A percentile compares a stretch with the other conserved stretches of the same genome.
Conservation (phyloP, 495 filamentous ascomycete genomes). For the Talaromyces thailandensis region DNA sequence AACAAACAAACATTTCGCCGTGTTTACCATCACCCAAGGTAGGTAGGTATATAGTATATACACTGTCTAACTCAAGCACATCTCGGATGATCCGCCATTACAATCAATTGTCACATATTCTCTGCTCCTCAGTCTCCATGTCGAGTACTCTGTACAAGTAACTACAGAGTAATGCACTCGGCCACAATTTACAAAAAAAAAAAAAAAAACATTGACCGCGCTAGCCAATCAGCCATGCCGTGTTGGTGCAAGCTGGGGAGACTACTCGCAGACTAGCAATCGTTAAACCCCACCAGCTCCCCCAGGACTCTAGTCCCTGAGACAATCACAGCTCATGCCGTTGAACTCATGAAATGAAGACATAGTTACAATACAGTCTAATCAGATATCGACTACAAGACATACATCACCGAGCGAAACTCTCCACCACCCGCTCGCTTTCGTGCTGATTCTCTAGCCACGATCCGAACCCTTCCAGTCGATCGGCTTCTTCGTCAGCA, state of each 20-base stretch:
- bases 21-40: neutral
- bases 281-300: conserved; percentile 3
- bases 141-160: neutral
- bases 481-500: conserved; percentile 35
- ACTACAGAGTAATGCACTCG: no score
- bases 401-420: conserved; percentile 9
- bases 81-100: no score
- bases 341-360: no score
- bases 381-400: neutral
- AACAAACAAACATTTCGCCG: neutral
- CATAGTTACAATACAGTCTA: neutral
- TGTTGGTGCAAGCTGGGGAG: neutral
- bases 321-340: no score
- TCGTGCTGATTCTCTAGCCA: conserved; percentile 45
- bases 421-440: conserved; percentile 20
- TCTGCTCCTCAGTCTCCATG: neutral
- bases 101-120: neutral
- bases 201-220: neutral
- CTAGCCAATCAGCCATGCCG: conserved; percentile 2
- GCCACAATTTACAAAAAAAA: no score
- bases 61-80: no score
- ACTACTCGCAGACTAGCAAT: neutral
- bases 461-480: conserved; percentile 46
- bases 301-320: neutral
- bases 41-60: no score